Base-by-base conservation (phyloP, 805 yeast species). In the Saccharomycopsis oosterbeekiorum region DNA sequence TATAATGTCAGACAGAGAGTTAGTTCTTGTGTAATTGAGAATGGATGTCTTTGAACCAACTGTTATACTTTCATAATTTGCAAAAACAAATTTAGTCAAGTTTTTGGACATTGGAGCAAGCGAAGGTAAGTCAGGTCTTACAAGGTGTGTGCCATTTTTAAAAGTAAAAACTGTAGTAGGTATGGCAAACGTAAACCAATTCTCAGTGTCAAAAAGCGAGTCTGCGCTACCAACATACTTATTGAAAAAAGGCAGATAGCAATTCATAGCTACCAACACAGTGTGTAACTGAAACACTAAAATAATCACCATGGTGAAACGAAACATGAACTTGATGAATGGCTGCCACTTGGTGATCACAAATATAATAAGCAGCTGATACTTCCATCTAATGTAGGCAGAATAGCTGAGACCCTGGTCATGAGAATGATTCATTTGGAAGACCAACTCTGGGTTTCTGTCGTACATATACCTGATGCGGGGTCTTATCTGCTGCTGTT, bases 341-440 rank as follows among this genome's bases (percentile, higher is more conserved):
- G 53, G 53, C 21, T 47, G 53, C 53, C 53, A 47, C 21, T 47
- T 47, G 8, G 14, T 24, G 4, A 47, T 47, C 21, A 47, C 10
- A 24, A 6, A 21, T 47, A 34, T 47, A n/a, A 21, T 14, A 21
- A 47, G 34, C 53, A 24, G 21, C 9, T 26, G 24, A 24, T 47
- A 47, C 55, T 5, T 64, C 65, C 15, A 63, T 55, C 50, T 57
- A 29, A 8, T 39, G 24, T 2, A 41, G 29, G 57, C 4, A 62
- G 17, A 21, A 66, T 26, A 36, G 65, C 61, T 6, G 69, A 71
- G 40, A 78, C 65, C 6, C 80, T 76, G 39, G 75, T 62, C 9
- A 73, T 58, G 56, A 83, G 74, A 42, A 83, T 67, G 6, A 76
- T 12, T 4, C 74, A 43, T 36, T 72, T 70, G 2, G 74, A 72